phyloP scores from a whole-genome alignment of 345 rosid genomes.

The Dovyalis caffra region DNA sequence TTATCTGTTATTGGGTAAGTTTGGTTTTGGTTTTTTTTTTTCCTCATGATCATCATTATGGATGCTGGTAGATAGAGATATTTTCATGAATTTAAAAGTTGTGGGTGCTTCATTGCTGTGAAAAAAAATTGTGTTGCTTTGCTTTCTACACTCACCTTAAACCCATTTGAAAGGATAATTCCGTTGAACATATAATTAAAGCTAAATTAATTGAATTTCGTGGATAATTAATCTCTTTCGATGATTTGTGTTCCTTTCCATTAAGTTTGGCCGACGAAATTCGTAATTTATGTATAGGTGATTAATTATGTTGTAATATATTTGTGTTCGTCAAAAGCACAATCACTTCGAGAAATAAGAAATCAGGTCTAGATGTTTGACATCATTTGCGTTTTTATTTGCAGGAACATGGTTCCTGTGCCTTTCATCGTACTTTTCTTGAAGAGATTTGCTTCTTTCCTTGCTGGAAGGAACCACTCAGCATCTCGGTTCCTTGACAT shows the following conservation, averaged over 20 bases:
- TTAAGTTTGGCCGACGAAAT: neutral
- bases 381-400: slow-evolving; percentile 17
- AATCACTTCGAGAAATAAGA: neutral
- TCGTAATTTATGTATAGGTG: neutral
- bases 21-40: slow-evolving; percentile 12
- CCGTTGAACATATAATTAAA: neutral
- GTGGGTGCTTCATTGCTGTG: too few species aligned
- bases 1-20: slow-evolving; percentile 77
- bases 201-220: neutral
- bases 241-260: neutral
- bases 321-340: neutral
- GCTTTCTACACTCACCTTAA: neutral
- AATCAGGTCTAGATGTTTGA: neutral
- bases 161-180: slow-evolving; percentile 11
- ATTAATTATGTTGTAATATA: neutral
- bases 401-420: slow-evolving; percentile 95
- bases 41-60: neutral
- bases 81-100: too few species aligned
- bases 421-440: slow-evolving; percentile 80
- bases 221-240: too few species aligned
- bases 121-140: neutral
- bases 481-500: slow-evolving; percentile 59
- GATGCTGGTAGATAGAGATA: neutral
- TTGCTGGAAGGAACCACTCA: slow-evolving; percentile 58
- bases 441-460: slow-evolving; percentile 60